Conservation (phyloP, 805 yeast genomes). For the Kodamaea kaohsiungensis region DNA sequence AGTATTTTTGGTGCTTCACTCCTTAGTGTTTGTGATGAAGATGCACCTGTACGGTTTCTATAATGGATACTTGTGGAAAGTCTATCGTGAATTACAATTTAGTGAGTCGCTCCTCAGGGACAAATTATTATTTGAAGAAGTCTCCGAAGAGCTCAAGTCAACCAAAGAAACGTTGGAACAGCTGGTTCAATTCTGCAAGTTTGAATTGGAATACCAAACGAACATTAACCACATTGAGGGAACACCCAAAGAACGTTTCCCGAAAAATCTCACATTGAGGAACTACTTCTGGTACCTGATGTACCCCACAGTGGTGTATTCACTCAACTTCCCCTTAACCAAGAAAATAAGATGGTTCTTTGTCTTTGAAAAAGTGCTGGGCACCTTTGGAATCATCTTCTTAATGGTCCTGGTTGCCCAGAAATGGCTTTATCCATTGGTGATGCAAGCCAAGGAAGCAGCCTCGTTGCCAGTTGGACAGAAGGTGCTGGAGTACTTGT, state of each 20-base stretch:
- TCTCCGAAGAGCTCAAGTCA: neutral
- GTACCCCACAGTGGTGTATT: slow-evolving; percentile 89
- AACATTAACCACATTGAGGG: slow-evolving; percentile 12
- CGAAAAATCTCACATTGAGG: slow-evolving; percentile 61
- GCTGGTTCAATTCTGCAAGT: slow-evolving; percentile 66
- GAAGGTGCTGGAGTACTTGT: slow-evolving; percentile 50
- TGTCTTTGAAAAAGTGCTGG: slow-evolving; percentile 66
- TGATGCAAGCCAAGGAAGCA: slow-evolving; percentile 56
- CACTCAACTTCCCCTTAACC: slow-evolving; percentile 80
- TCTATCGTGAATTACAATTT: slow-evolving; percentile 52
- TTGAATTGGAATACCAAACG: slow-evolving; percentile 67
- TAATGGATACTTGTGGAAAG: slow-evolving; percentile 85
- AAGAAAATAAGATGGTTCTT: slow-evolving; percentile 65
- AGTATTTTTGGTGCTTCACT: slow-evolving; percentile 81
- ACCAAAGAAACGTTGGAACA: slow-evolving; percentile 24
- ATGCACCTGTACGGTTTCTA: slow-evolving; percentile 91
- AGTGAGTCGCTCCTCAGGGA: slow-evolving; percentile 47
- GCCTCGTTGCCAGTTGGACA: slow-evolving; percentile 49
- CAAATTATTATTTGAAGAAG: slow-evolving; percentile 20
- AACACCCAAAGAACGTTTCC: slow-evolving; percentile 49
- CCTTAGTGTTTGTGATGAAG: slow-evolving; percentile 88
- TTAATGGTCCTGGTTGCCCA: slow-evolving; percentile 83
- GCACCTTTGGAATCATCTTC: slow-evolving; percentile 83
- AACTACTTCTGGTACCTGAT: slow-evolving; percentile 79
- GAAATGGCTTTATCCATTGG: slow-evolving; percentile 71